A percentile compares a stretch with the other conserved stretches of the same genome.
These are phyloP conservation scores for Tephrocybe rancida DNA, from an alignment of 768 basidiomycete genomes.

Conservation along the genomic window DNA sequence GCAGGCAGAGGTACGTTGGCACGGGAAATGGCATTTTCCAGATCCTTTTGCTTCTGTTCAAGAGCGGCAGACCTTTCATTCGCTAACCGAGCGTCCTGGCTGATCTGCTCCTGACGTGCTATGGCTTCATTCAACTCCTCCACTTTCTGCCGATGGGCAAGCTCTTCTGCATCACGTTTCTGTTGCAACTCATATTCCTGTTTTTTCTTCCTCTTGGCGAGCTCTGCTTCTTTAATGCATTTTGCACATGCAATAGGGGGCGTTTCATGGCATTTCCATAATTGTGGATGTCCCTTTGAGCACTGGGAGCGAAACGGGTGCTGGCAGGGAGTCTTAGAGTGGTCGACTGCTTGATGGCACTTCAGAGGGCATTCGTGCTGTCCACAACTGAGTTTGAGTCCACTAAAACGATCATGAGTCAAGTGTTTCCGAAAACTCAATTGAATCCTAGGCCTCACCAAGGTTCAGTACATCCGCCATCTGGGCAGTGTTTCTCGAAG, in stretches of 20 bases:
- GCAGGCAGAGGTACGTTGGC: too few species aligned
- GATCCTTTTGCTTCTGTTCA: slow-evolving; percentile 46
- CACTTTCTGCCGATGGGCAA: slow-evolving; percentile 41
- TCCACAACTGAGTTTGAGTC: slow-evolving; percentile 43
- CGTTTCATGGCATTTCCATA: slow-evolving; percentile 45
- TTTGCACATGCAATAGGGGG: slow-evolving; percentile 38
- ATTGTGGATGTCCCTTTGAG: slow-evolving; percentile 41
- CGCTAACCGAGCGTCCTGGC: slow-evolving; percentile 38
- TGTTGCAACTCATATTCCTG: slow-evolving; percentile 43
- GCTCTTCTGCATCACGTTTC: slow-evolving; percentile 46
- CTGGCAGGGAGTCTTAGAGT: slow-evolving; percentile 56
- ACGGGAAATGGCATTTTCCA: slow-evolving; percentile 31
- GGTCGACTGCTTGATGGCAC: slow-evolving; percentile 58
- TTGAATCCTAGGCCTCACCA: slow-evolving; percentile 44
- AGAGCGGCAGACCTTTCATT: slow-evolving; percentile 36
- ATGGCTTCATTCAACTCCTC: slow-evolving; percentile 45
- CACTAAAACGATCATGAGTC: background rate
- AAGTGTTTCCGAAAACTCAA: background rate
- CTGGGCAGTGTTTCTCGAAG: slow-evolving; percentile 55
- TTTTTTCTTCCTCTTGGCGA: slow-evolving; percentile 40
- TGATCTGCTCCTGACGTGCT: slow-evolving; percentile 29
- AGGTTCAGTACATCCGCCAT: slow-evolving; percentile 62
- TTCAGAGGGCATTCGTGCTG: slow-evolving; percentile 58
- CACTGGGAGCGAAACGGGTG: slow-evolving; percentile 40
- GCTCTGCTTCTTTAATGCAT: slow-evolving; percentile 47